A percentile compares a stretch with the other conserved stretches of the same genome.
phyloP scores from a whole-genome alignment of 306 rosid genomes.

The Alnus rubra region DNA sequence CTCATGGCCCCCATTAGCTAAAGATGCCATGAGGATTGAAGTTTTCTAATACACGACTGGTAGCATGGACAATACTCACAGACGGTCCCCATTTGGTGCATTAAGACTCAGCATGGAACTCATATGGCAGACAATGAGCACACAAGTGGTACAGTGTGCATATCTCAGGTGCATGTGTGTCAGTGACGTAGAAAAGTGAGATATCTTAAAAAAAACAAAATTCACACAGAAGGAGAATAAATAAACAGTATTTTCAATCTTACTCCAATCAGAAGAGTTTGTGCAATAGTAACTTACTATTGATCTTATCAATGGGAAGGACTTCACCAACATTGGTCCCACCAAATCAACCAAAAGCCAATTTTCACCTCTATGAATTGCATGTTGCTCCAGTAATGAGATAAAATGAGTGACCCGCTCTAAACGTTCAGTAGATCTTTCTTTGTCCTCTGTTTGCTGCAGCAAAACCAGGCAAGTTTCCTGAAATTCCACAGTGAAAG shows the following conservation, averaged over 20 bases:
- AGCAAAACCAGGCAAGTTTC: conserved; percentile 49
- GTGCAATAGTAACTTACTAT: conserved; percentile 59
- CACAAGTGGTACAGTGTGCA: background rate
- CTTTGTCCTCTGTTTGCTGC: conserved; percentile 45
- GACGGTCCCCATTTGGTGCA: too few species aligned
- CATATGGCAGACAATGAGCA: too few species aligned
- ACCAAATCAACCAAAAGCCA: conserved; percentile 84
- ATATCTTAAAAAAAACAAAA: conserved; percentile 10
- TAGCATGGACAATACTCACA: too few species aligned
- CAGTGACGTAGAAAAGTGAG: background rate
- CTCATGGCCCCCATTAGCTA: too few species aligned
- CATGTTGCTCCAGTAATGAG: conserved; percentile 65
- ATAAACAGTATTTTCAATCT: conserved; percentile 6
- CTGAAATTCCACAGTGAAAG: conserved; percentile 58
- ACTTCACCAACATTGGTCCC: conserved; percentile 79
- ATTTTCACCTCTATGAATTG: conserved; percentile 60
- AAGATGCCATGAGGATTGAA: too few species aligned
- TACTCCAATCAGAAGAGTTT: conserved; percentile 12
- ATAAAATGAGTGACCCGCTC: conserved; percentile 65
- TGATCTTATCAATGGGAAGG: conserved; percentile 65
- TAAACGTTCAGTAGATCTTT: conserved; percentile 35
- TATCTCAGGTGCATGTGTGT: background rate
- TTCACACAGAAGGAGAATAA: background rate
- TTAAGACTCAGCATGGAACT: too few species aligned
- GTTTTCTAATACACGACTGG: too few species aligned